Evolutionary conservation across 768 basidiomycete species (phyloP).

Genomic region (Coprinopsis sp.): DNA sequence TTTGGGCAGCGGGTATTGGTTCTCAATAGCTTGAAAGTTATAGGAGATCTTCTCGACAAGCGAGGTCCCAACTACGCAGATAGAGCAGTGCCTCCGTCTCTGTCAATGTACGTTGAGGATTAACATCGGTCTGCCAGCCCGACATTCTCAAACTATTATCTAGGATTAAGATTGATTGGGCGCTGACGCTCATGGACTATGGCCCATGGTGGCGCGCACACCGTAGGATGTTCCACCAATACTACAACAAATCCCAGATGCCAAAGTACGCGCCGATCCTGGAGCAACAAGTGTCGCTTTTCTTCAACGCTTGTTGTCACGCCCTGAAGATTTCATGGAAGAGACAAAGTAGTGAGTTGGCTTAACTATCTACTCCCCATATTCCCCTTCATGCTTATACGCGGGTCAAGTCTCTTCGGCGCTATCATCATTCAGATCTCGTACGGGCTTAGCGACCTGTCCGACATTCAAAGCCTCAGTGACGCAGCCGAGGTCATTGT

Average conservation of each 20-base stretch:
- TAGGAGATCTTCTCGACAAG: no score
- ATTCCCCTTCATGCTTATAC: background rate
- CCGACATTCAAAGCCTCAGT: no score
- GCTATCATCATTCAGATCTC: no score
- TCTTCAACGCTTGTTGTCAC: background rate
- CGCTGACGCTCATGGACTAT: slow-evolving; percentile 15
- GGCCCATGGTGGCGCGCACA: slow-evolving; percentile 15
- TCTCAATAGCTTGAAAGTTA: no score
- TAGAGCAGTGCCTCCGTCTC: no score
- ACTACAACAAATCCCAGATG: slow-evolving; percentile 12
- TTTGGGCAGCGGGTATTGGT: no score
- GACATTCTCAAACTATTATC: background rate
- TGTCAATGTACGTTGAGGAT: no score
- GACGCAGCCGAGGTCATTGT: no score
- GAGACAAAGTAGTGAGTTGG: background rate
- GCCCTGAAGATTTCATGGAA: background rate
- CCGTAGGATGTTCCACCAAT: slow-evolving; percentile 15
- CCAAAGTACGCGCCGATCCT: slow-evolving; percentile 22
- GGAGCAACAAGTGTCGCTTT: slow-evolving; percentile 9
- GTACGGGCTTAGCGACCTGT: no score
- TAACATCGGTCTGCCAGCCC: no score
- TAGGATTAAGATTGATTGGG: slow-evolving; percentile 1
- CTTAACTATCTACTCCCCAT: no score
- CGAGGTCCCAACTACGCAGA: no score
- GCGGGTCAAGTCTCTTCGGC: background rate